Percentiles rank a stretch among this genome's conserved stretches.
Evolutionary conservation across 2,329 filamentous ascomycete species (phyloP).

Genomic region (Colletotrichum caudatum): DNA sequence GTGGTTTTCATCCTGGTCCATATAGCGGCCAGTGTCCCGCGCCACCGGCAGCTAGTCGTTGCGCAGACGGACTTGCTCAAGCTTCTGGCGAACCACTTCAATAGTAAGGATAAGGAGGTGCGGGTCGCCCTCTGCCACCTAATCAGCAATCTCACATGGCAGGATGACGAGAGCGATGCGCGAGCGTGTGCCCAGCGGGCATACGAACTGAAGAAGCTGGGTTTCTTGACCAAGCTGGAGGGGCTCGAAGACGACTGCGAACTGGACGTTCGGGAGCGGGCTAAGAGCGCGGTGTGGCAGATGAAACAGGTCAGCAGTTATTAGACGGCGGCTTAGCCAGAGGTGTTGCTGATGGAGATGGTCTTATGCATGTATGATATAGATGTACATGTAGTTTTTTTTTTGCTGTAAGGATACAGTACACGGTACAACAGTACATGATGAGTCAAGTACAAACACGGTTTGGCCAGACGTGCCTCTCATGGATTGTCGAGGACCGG

Average conservation of each 20-base stretch:
- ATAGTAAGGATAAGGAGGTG: conserved; percentile 78
- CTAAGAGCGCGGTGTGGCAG: conserved; percentile 82
- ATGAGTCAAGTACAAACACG: conserved; percentile 33
- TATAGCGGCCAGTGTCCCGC: conserved; percentile 83
- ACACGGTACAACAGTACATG: conserved; percentile 36
- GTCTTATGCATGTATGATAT: conserved; percentile 32
- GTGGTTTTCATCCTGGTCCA: conserved; percentile 89
- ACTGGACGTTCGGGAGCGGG: conserved; percentile 85
- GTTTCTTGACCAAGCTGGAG: conserved; percentile 76
- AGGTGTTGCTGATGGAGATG: neutral
- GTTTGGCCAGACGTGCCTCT: neutral
- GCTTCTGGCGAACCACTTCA: conserved; percentile 78
- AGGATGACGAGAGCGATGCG: conserved; percentile 78
- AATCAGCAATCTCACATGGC: conserved; percentile 86
- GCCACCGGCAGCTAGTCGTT: conserved; percentile 82
- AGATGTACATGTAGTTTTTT: conserved; percentile 28
- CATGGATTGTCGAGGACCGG: neutral
- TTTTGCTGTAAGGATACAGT: conserved; percentile 13
- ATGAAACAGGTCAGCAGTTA: conserved; percentile 61
- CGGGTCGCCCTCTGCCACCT: conserved; percentile 85
- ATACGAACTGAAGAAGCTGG: conserved; percentile 75
- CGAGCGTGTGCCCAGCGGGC: conserved; percentile 75
- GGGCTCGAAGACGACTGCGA: conserved; percentile 76
- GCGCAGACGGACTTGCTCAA: conserved; percentile 81
- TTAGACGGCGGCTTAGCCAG: conserved; percentile 15